phyloP scores from a whole-genome alignment of 495 filamentous ascomycete species.

The Haplographium delicatum region DNA sequence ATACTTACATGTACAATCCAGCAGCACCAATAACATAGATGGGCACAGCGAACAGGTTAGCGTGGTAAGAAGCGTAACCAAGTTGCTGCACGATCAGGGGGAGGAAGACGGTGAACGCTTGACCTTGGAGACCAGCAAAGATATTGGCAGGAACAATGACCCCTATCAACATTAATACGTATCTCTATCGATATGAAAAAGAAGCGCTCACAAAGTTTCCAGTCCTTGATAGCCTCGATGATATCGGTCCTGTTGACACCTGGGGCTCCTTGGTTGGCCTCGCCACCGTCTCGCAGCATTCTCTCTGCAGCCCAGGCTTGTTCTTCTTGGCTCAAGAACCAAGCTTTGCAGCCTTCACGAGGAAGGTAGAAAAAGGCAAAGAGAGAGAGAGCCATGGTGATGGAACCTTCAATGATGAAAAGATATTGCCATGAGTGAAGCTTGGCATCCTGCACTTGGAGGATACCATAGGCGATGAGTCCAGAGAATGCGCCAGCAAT shows the following conservation, averaged over 20 bases:
- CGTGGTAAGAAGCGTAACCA: slow-evolving; percentile 36
- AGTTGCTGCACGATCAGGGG: slow-evolving; percentile 45
- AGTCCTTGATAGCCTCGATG: slow-evolving; percentile 41
- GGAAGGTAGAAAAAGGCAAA: slow-evolving; percentile 47
- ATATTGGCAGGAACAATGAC: no score
- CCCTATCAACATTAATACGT: no score
- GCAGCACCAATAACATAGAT: slow-evolving; percentile 36
- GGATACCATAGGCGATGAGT: slow-evolving; percentile 24
- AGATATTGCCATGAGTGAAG: slow-evolving; percentile 51
- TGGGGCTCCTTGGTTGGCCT: no score
- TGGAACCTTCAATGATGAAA: slow-evolving; percentile 49
- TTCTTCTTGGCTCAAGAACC: slow-evolving; percentile 47
- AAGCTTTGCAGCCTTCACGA: slow-evolving; percentile 41
- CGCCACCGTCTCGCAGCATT: slow-evolving; percentile 28
- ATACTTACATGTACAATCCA: slow-evolving; percentile 3
- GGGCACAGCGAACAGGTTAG: slow-evolving; percentile 53
- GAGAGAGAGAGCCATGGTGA: slow-evolving; percentile 43
- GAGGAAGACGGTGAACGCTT: slow-evolving; percentile 51
- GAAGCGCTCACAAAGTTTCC: slow-evolving; percentile 48
- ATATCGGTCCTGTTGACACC: slow-evolving; percentile 44
- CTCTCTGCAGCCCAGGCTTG: slow-evolving; percentile 38
- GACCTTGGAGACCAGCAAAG: slow-evolving; percentile 44
- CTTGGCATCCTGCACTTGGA: slow-evolving; percentile 25
- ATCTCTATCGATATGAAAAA: no score
- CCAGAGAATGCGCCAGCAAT: background rate